Base-by-base conservation (phyloP, 2,329 filamentous ascomycete species). In the Exserohilum turcica region DNA sequence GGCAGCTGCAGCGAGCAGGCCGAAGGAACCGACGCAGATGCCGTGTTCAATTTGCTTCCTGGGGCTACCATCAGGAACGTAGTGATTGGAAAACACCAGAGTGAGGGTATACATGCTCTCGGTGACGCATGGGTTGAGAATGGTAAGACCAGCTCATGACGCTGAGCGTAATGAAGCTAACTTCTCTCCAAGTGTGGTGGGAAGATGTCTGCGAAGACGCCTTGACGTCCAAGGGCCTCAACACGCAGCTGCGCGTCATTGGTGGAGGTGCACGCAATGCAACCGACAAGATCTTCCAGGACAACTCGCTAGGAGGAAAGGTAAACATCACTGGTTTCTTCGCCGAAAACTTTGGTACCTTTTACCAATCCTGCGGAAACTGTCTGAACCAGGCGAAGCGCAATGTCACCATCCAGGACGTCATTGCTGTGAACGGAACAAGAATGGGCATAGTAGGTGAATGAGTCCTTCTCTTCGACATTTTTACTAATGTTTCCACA, bases 81-180 rank as follows among this genome's bases (percentile, higher is more conserved):
- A 10, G 51, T 66, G 12, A 65, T 66, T 49, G 64, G 64, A n/a
- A 60, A 66, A 49, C 64, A 66, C 29, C 64, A 66, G 38, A 60
- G 60, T 2, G 64, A 66, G 28, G 64, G 64, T 2, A 66, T 66
- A 12, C 64, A 66, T 37, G 64, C 62, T 5, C 46, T 66, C 6
- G 64, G 64, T 21, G 64, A 66, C 49, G 64, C 64, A 6, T 66
- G 64, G 64, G 64, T 66, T n/a, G 64, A 66, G 43, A 66, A 65
- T 38, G 64, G 64, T 64, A 46, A 52, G 51, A 43, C 1, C 8
- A 7, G 1, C 8, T 8, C 0, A 8, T 3, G 0, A 3, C 2
- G 6, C 4, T 2, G n/a, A 15, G 15, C 13, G 2, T 3, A 2
- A 29, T 0, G 10, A 2, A 46, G 9, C 54, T 63, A 40, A 61